Percentiles rank a stretch among this genome's conserved stretches.
phyloP scores from a whole-genome alignment of 1,284 basidiomycete genomes.

The Sparassis latifolia region DNA sequence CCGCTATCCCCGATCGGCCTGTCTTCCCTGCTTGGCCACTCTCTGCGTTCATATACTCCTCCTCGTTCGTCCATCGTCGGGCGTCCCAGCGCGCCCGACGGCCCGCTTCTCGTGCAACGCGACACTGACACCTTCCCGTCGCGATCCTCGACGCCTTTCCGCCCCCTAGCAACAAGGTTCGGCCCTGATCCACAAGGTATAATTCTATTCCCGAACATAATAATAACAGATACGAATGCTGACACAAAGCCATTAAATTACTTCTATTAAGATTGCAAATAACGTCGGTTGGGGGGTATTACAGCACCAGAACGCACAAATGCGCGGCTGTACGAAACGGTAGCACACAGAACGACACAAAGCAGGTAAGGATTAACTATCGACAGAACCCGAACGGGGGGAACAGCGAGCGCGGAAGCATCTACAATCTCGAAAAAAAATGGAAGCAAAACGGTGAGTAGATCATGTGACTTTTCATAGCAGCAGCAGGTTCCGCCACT shows the following conservation, averaged over 20 bases:
- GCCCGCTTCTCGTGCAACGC: too few species aligned
- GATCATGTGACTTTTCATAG: constrained; percentile 25
- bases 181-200: too few species aligned
- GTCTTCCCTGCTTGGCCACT: neutral
- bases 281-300: neutral
- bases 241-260: neutral
- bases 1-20: neutral
- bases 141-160: neutral
- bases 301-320: neutral
- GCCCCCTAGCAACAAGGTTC: neutral
- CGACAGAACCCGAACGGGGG: neutral
- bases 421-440: neutral
- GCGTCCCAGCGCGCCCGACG: neutral
- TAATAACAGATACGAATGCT: neutral
- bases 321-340: neutral
- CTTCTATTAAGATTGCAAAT: neutral
- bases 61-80: neutral
- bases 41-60: neutral
- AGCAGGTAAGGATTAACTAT: neutral
- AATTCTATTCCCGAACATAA: too few species aligned
- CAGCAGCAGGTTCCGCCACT: constrained; percentile 46
- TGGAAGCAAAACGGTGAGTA: neutral
- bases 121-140: too few species aligned
- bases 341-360: neutral
- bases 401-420: neutral